Conservation (phyloP, 148 eudicot genomes). For the Chenopodium suecicum region DNA sequence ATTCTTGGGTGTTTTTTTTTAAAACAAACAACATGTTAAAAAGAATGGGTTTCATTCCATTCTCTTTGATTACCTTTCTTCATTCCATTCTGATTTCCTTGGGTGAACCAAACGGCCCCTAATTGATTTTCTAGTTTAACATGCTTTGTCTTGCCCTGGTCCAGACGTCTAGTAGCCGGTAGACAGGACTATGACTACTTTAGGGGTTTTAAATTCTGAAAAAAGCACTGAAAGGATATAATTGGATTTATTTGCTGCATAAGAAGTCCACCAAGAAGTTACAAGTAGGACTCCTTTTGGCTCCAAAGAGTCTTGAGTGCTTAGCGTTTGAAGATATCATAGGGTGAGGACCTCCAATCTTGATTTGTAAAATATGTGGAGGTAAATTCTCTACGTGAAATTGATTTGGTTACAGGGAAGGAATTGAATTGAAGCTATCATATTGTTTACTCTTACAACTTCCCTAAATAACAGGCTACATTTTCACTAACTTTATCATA, state of each 20-base stretch:
- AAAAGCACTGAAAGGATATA: no score
- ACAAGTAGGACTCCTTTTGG: neutral
- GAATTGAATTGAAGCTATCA: neutral
- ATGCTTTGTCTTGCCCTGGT: neutral
- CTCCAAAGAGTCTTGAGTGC: neutral
- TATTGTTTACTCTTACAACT: neutral
- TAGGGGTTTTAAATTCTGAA: neutral
- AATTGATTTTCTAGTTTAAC: no score
- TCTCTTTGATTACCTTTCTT: no score
- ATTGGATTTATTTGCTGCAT: neutral
- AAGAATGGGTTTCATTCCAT: no score
- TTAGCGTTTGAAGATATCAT: neutral
- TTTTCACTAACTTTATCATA: neutral
- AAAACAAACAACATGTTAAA: no score
- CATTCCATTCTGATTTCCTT: no score
- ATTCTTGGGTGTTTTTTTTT: no score
- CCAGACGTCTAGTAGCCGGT: neutral
- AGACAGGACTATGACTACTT: neutral
- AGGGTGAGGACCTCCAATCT: neutral
- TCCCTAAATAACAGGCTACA: neutral
- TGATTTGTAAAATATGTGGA: neutral
- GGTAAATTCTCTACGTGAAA: no score
- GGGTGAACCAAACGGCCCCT: no score
- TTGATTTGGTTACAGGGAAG: no score
- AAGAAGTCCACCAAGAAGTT: neutral